Evolutionary conservation across 768 basidiomycete species (phyloP), one percentile per base, ranked within the genome.

Genomic region (Phylloporus sp.): DNA sequence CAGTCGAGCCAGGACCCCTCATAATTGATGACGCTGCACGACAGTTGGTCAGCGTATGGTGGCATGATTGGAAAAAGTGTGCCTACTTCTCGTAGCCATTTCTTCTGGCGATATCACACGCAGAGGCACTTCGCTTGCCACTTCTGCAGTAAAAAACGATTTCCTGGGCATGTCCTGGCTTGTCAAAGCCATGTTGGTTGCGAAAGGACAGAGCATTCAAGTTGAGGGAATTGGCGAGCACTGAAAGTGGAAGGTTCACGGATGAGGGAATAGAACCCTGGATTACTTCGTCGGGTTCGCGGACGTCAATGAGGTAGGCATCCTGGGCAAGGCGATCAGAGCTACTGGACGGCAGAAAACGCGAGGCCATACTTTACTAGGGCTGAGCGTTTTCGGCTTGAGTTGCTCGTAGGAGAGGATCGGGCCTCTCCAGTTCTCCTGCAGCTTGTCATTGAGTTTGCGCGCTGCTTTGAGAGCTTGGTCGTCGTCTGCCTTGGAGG

Each of bases 261-360:
- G 92, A 80, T 22, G 91, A 92, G 6, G 95, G 95, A 56, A 97
- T 95, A 66, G 87, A 86, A 12, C 95, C 95, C 65, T 92, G 89
- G 13, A 88, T 79, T 39, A 93, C 89, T 67, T 97, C 95, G 57
- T 91, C 83, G 1, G 86, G 89, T 67, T 97, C 95, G 20, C 95
- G 85, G n/a, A 97, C 95, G 61, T 95, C 93, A 59, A 91, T 84
- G 40, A 91, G 65, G 63, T 84, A 89, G 5, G 80, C 74, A 53
- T 86, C 75, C 89, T 91, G 54, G 38, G 55, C 20, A 39, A 51
- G 29, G 57, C 31, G 24, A 11, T 40, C 26, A 70, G 49, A 34
- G 23, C 24, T 20, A 20, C 36, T 26, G 29, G 15, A 46, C 29
- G 24, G 6, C 13, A 13, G 7, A 38, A 28, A 42, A 49, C 4